Evolutionary conservation across 2,329 filamentous ascomycete genomes (phyloP).

Genomic region (Penicillium sp.): DNA sequence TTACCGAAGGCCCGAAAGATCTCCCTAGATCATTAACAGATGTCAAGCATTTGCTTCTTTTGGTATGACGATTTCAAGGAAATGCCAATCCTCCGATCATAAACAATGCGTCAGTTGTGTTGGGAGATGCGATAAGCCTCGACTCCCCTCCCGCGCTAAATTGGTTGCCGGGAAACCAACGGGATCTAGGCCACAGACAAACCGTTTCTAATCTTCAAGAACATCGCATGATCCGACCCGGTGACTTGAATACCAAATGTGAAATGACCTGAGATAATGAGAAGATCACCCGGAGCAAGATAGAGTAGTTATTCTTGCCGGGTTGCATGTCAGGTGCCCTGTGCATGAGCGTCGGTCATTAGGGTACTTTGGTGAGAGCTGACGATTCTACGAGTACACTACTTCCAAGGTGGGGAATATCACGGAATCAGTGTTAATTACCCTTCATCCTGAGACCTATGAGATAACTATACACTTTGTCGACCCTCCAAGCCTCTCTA

Average conservation of each 20-base stretch:
- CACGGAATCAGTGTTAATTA: too few species aligned
- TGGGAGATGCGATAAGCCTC: conserved; percentile 20
- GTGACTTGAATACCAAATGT: background rate
- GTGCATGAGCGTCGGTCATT: conserved; percentile 20
- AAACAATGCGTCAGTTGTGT: conserved; percentile 9
- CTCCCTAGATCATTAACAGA: conserved; percentile 1
- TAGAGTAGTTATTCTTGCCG: background rate
- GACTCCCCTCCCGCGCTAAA: conserved; percentile 7
- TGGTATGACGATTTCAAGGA: conserved; percentile 1
- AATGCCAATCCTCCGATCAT: conserved; percentile 7
- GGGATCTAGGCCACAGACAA: too few species aligned
- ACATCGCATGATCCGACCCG: conserved; percentile 13
- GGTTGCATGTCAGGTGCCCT: conserved; percentile 15
- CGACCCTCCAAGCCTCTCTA: background rate
- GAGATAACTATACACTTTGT: too few species aligned
- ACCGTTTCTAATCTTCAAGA: too few species aligned
- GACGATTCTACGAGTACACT: background rate
- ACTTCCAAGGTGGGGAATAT: too few species aligned
- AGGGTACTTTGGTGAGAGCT: conserved; percentile 1
- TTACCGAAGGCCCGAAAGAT: conserved; percentile 14
- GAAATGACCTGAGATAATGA: background rate
- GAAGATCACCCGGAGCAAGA: background rate
- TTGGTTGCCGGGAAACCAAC: conserved; percentile 12
- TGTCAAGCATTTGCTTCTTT: conserved; percentile 16
- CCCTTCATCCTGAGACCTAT: too few species aligned